phyloP scores from a whole-genome alignment of 2,329 filamentous ascomycete genomes.

The Fusarium anguioides region DNA sequence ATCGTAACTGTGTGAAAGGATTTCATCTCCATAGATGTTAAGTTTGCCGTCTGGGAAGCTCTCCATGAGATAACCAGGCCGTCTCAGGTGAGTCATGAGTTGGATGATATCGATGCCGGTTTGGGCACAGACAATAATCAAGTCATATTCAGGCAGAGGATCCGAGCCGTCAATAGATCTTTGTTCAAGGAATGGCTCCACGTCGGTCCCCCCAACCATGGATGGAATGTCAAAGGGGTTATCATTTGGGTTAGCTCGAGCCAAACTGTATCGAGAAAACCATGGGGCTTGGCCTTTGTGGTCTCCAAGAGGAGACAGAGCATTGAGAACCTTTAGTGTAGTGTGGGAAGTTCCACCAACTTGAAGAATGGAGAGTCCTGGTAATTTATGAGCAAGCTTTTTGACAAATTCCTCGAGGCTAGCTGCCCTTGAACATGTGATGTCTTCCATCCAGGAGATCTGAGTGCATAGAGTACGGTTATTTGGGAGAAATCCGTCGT shows the following conservation, averaged over 20 bases:
- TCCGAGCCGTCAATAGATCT: slow-evolving; percentile 37
- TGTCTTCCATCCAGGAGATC: slow-evolving; percentile 60
- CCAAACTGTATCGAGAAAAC: slow-evolving; percentile 51
- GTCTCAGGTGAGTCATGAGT: slow-evolving; percentile 43
- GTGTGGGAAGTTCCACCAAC: slow-evolving; percentile 46
- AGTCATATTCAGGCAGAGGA: slow-evolving; percentile 47
- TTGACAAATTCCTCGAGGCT: slow-evolving; percentile 46
- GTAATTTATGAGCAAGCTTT: slow-evolving; percentile 54
- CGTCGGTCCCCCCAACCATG: slow-evolving; percentile 18
- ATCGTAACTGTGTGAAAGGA: background rate
- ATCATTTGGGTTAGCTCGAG: slow-evolving; percentile 22
- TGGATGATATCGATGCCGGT: slow-evolving; percentile 16
- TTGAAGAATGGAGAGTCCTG: slow-evolving; percentile 54
- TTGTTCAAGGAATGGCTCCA: slow-evolving; percentile 47
- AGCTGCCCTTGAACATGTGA: slow-evolving; percentile 38
- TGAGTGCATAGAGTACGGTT: slow-evolving; percentile 62
- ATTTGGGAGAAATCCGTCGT: slow-evolving; percentile 57
- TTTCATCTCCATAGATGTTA: background rate
- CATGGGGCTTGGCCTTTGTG: slow-evolving; percentile 42
- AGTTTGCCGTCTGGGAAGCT: background rate
- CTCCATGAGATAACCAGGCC: slow-evolving; percentile 47
- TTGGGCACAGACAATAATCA: slow-evolving; percentile 46
- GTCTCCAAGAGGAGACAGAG: slow-evolving; percentile 38
- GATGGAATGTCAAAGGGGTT: slow-evolving; percentile 7
- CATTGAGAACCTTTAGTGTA: slow-evolving; percentile 42